Evolutionary conservation across 306 rosid genomes (phyloP).

Genomic region (Lablab purpureus): DNA sequence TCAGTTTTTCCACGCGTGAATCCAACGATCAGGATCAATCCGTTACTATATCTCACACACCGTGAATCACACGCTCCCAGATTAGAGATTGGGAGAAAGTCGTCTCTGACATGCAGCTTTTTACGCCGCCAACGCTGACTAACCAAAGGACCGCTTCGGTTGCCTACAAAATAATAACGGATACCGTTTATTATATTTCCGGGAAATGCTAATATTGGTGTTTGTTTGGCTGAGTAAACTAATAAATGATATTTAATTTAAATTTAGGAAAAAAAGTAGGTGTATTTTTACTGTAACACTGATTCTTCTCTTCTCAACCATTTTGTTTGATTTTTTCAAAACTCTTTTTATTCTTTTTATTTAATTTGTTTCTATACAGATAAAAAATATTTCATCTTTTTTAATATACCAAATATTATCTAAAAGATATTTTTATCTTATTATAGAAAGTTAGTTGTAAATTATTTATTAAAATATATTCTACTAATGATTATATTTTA

Average conservation of each 20-base stretch:
- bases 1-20: neutral
- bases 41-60: neutral
- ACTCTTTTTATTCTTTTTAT: no score
- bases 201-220: neutral
- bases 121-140: slow-evolving; percentile 32
- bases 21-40: neutral
- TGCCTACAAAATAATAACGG: neutral
- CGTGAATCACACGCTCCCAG: neutral
- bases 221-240: neutral
- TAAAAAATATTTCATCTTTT: no score
- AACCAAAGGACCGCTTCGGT: neutral
- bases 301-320: no score
- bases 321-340: no score
- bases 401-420: no score
- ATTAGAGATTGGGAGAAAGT: neutral
- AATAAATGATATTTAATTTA: neutral
- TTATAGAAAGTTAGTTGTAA: no score
- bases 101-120: neutral
- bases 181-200: neutral
- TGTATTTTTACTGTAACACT: no score
- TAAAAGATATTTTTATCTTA: no score
- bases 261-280: no score
- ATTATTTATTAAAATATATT: no score
- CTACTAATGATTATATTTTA: no score
- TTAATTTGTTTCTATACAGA: no score